Percentiles rank a stretch among this genome's conserved stretches.
Conservation (phyloP, 2,329 filamentous ascomycete species). For the Bipolaris victoriae region DNA sequence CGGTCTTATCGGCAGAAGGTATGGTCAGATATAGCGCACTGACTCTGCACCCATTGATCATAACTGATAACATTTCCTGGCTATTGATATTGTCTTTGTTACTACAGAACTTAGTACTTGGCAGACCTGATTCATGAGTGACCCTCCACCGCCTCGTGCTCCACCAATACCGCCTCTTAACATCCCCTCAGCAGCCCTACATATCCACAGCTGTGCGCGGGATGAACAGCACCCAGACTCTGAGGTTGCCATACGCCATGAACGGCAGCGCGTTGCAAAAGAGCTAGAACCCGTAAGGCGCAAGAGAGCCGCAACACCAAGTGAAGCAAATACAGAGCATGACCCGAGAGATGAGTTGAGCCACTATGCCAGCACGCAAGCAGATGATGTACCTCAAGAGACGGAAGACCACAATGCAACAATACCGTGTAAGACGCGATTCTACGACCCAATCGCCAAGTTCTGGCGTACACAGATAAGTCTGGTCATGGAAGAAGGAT, state of each 20-base stretch:
- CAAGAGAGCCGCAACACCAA: not conserved
- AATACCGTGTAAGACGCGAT: conserved; percentile 22
- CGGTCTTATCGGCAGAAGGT: not conserved
- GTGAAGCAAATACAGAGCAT: not conserved
- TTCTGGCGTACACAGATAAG: conserved; percentile 60
- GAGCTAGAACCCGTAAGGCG: conserved; percentile 18
- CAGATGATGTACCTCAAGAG: conserved; percentile 4
- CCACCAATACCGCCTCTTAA: conserved; percentile 15
- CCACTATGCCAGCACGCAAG: conserved; percentile 10
- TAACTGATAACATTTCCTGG: not conserved
- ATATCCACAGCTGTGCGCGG: conserved; percentile 9
- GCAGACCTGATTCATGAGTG: conserved; percentile 12
- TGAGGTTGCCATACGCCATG: conserved; percentile 25
- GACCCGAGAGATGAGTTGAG: conserved; percentile 12
- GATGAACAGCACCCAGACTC: conserved; percentile 25
- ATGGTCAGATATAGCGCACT: not conserved
- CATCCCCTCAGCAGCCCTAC: conserved; percentile 21
- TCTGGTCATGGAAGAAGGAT: conserved; percentile 57
- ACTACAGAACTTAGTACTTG: not conserved
- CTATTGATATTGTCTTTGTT: not conserved
- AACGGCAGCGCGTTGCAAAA: conserved; percentile 24
- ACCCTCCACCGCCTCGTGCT: conserved; percentile 11
- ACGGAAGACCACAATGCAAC: not conserved
- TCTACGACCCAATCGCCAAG: conserved; percentile 47
- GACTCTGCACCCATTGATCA: not conserved